Percentiles rank a stretch among this genome's conserved stretches.
Evolutionary conservation across 176 grass and related monocot genomes (phyloP).

Genomic region (Musa schizocarpa): DNA sequence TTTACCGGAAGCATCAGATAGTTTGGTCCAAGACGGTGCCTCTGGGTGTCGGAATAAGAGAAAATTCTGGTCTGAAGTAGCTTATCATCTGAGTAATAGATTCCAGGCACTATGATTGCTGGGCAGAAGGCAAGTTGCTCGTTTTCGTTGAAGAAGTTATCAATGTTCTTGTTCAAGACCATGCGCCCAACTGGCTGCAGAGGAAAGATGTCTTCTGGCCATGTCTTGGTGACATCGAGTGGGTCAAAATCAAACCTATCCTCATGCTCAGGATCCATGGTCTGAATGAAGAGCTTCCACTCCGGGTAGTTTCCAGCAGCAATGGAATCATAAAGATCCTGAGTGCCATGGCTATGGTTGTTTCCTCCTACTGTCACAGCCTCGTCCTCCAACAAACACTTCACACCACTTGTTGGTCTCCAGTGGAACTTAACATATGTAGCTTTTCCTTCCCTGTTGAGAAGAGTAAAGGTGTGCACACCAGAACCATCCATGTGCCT

Average conservation of each 20-base stretch:
- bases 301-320: constrained; percentile 82
- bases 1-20: constrained; percentile 90
- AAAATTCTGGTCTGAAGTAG: constrained; percentile 96
- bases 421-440: constrained; percentile 99
- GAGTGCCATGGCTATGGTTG: constrained; percentile 96
- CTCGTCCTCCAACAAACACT: constrained; percentile 65
- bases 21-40: constrained; percentile 73
- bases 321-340: constrained; percentile 80
- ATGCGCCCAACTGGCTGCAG: constrained; percentile 80
- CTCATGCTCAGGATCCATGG: constrained; percentile 67
- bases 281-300: constrained; percentile 86
- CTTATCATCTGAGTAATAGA: constrained; percentile 98
- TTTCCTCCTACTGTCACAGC: constrained; percentile 68
- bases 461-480: constrained; percentile 85
- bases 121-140: constrained; percentile 97
- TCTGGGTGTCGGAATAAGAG: constrained; percentile 94
- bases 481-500: constrained; percentile 99
- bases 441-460: constrained; percentile 63
- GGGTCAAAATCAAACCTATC: constrained; percentile 75
- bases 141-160: constrained; percentile 95
- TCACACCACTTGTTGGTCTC: constrained; percentile 87
- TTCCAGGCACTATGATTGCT: constrained; percentile 64
- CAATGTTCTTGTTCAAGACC: constrained; percentile 90
- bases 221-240: constrained; percentile 97
- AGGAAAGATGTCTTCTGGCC: constrained; percentile 82